Evolutionary conservation across 2,329 filamentous ascomycete species (phyloP).

Genomic region (Fusarium pininemorale): DNA sequence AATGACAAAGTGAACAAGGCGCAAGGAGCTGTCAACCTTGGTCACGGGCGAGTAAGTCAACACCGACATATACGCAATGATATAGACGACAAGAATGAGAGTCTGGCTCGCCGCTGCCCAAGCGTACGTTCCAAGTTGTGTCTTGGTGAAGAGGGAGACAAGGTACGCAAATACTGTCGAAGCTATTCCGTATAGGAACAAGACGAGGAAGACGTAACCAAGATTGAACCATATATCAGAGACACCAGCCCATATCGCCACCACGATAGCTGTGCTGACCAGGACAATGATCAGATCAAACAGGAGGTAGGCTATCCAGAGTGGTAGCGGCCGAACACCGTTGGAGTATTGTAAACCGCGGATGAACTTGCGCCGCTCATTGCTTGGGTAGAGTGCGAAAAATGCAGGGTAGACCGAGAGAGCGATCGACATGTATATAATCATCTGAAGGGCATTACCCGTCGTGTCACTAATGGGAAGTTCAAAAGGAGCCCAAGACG

Average conservation of each 20-base stretch:
- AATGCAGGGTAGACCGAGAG: constrained; percentile 84
- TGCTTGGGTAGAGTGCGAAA: constrained; percentile 88
- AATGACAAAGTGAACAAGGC: constrained; percentile 79
- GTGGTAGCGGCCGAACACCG: constrained; percentile 80
- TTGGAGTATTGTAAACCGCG: constrained; percentile 91
- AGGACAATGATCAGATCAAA: constrained; percentile 85
- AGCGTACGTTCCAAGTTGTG: constrained; percentile 85
- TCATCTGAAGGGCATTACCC: constrained; percentile 79
- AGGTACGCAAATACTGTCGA: constrained; percentile 82
- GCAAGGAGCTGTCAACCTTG: constrained; percentile 72
- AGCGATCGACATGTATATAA: constrained; percentile 83
- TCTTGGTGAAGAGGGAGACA: constrained; percentile 80
- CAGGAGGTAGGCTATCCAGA: constrained; percentile 84
- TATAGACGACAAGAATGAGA: constrained; percentile 74
- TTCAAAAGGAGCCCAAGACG: constrained; percentile 79
- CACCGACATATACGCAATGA: constrained; percentile 76
- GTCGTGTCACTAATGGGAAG: constrained; percentile 74
- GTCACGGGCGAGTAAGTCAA: constrained; percentile 78
- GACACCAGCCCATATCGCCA: constrained; percentile 73
- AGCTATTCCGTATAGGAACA: constrained; percentile 82
- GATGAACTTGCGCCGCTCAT: constrained; percentile 81
- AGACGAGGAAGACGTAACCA: constrained; percentile 82
- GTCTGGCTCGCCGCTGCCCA: constrained; percentile 82
- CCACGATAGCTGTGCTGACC: constrained; percentile 68
- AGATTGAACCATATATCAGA: constrained; percentile 78